Percentiles rank a stretch among this genome's conserved stretches.
Evolutionary conservation across 176 grass and related monocot species (phyloP).

Genomic region (Poa pratensis): DNA sequence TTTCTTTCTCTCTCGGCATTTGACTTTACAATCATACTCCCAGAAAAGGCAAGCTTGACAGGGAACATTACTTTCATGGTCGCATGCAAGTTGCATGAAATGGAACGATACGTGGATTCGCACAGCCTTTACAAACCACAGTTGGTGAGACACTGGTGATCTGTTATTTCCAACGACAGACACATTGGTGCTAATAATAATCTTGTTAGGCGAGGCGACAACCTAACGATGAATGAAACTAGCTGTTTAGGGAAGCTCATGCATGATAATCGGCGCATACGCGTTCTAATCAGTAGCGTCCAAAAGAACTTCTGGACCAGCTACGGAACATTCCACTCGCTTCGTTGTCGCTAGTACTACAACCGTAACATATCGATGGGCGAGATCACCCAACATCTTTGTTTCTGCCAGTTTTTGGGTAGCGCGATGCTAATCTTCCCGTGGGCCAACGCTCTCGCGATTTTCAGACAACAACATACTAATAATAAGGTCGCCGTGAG

Average conservation of each 20-base stretch:
- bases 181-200: background rate
- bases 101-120: background rate
- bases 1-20: background rate
- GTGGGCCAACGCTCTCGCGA: too few species aligned
- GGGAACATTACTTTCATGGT: background rate
- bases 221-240: background rate
- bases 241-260: background rate
- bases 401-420: background rate
- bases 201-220: background rate
- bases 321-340: background rate
- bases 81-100: background rate
- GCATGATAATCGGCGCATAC: conserved; percentile 13
- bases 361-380: conserved; percentile 5
- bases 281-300: background rate
- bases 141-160: background rate
- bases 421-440: too few species aligned
- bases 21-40: background rate
- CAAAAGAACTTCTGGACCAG: background rate
- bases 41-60: background rate
- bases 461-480: too few species aligned
- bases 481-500: too few species aligned
- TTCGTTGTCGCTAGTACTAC: background rate
- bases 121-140: background rate
- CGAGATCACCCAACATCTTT: background rate
- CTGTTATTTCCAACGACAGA: background rate